These are phyloP conservation scores for Emericellopsis atlantica DNA, from an alignment of 2,329 filamentous ascomycete genomes.

Conservation along the genomic window DNA sequence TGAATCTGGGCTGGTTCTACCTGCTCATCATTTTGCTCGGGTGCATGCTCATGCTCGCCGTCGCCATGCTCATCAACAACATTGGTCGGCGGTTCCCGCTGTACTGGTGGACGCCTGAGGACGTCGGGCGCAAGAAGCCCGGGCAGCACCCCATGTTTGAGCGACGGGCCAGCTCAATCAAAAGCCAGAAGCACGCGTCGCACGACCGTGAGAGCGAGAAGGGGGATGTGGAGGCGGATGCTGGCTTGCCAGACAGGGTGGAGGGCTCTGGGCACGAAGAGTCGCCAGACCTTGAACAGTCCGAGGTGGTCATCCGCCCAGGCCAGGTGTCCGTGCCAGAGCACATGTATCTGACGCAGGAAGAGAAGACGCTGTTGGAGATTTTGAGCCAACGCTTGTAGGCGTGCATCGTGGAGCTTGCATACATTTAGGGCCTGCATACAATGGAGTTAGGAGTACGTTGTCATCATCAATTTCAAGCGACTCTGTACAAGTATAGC, in stretches of 20 bases:
- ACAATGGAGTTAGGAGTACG: too few relatives aligned
- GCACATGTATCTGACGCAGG: slow-evolving; percentile 21
- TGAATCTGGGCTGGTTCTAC: slow-evolving; percentile 54
- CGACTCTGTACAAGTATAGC: too few relatives aligned
- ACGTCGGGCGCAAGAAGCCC: slow-evolving; percentile 7
- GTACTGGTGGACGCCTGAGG: slow-evolving; percentile 55
- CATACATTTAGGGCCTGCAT: too few relatives aligned
- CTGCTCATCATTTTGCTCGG: slow-evolving; percentile 51
- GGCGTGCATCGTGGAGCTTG: too few relatives aligned
- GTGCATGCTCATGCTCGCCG: slow-evolving; percentile 44
- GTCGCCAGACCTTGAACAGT: slow-evolving; percentile 2
- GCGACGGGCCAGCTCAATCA: neutral
- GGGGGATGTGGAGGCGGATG: slow-evolving; percentile 3
- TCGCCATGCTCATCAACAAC: slow-evolving; percentile 57
- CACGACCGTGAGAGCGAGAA: slow-evolving; percentile 3
- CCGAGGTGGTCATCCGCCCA: slow-evolving; percentile 20
- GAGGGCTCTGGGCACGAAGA: neutral
- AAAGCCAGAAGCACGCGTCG: neutral
- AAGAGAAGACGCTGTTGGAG: slow-evolving; percentile 22
- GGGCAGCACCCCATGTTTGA: neutral
- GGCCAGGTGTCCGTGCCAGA: slow-evolving; percentile 20
- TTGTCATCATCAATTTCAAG: too few relatives aligned
- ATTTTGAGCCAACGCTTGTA: slow-evolving; percentile 12
- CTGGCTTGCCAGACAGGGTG: neutral
- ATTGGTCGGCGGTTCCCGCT: slow-evolving; percentile 52